These are phyloP conservation scores for Aphanomyces euteiches DNA, from an alignment of 352 stramenopile genomes.

Conservation along the genomic window DNA sequence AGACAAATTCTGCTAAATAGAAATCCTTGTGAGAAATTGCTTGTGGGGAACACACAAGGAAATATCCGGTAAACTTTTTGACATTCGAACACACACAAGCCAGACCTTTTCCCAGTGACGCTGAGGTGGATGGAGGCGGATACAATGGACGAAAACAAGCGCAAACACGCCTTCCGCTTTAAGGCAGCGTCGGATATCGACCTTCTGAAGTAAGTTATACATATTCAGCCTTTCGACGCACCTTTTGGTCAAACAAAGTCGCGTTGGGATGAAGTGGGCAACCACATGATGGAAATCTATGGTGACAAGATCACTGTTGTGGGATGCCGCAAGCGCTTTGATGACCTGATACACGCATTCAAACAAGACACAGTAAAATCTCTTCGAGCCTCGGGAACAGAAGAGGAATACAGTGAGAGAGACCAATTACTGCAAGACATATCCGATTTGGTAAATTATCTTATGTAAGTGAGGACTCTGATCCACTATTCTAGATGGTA, in stretches of 20 bases:
- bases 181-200: neutral
- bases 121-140: neutral
- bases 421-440: constrained; percentile 14
- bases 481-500: neutral
- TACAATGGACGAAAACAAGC: neutral
- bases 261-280: neutral
- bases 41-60: too few relatives aligned
- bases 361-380: neutral
- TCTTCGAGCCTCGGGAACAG: constrained; percentile 5
- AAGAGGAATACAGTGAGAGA: constrained; percentile 7
- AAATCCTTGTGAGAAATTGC: too few relatives aligned
- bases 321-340: neutral
- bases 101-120: too few relatives aligned
- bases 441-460: constrained; percentile 3
- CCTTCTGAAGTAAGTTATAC: constrained; percentile 2
- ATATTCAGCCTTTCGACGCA: neutral
- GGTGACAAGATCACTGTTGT: neutral
- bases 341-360: constrained; percentile 7
- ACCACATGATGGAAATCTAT: neutral
- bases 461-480: neutral
- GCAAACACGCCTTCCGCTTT: constrained; percentile 13
- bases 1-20: too few relatives aligned
- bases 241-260: neutral
- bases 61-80: too few relatives aligned
- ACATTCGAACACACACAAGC: too few relatives aligned